Percentiles rank a stretch among this genome's conserved stretches.
These are phyloP conservation scores for Haplosporangium sp. DNA, from an alignment of 371 early-diverging fungal genomes.

Conservation along the genomic window DNA sequence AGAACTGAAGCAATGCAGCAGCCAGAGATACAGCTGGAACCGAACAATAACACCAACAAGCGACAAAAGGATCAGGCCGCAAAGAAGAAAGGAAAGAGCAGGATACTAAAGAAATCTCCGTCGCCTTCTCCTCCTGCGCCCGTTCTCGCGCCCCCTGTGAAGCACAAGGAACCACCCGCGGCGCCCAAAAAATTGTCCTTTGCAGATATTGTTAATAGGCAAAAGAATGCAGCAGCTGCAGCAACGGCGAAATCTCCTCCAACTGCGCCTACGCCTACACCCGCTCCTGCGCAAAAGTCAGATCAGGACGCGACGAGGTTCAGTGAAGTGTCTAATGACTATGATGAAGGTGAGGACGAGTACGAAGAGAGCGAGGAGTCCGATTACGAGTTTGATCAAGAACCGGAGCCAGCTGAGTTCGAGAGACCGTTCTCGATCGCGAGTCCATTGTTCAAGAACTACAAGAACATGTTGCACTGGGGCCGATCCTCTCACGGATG, in stretches of 20 bases:
- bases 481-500: constrained; percentile 45
- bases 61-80: not conserved
- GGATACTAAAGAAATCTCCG: not conserved
- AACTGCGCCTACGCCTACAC: not conserved
- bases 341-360: not conserved
- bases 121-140: not conserved
- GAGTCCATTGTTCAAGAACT: constrained; percentile 11
- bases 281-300: not conserved
- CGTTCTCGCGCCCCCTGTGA: not conserved
- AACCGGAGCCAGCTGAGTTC: not conserved
- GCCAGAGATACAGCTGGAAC: too few species aligned
- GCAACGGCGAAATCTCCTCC: too few species aligned
- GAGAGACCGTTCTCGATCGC: constrained; percentile 27
- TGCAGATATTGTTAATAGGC: constrained; percentile 17
- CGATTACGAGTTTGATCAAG: constrained; percentile 12
- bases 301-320: not conserved
- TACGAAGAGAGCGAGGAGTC: not conserved
- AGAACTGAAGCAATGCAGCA: too few species aligned
- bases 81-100: not conserved
- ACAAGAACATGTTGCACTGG: constrained; percentile 40
- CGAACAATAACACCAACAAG: too few species aligned
- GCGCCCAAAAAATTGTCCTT: constrained; percentile 24
- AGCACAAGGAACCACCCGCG: not conserved
- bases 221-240: not conserved
- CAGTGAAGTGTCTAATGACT: not conserved